Conservation (phyloP, 208 protist genomes). For the Wallacemonas sp. region DNA sequence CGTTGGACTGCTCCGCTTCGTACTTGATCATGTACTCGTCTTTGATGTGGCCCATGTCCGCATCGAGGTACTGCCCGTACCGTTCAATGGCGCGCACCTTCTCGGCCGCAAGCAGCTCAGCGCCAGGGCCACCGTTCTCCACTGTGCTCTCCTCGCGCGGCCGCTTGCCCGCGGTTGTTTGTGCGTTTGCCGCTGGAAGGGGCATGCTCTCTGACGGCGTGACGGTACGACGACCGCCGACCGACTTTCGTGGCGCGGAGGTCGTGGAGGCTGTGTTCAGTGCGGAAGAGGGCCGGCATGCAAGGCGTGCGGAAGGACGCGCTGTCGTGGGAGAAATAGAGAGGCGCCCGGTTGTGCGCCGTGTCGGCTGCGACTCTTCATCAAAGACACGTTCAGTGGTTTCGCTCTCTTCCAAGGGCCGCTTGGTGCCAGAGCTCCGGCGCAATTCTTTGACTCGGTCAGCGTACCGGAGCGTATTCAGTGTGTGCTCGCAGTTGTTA, state of each 20-base stretch:
- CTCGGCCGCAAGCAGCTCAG: conserved; percentile 28
- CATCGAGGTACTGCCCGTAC: conserved; percentile 44
- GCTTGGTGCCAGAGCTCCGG: conserved; percentile 34
- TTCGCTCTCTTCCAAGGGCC: conserved; percentile 29
- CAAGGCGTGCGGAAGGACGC: conserved; percentile 18
- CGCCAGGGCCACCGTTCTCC: neutral
- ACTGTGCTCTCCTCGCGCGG: conserved; percentile 5
- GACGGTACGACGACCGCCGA: neutral
- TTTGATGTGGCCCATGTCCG: conserved; percentile 60
- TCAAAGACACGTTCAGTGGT: conserved; percentile 2
- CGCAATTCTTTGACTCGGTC: conserved; percentile 92
- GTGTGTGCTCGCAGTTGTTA: conserved; percentile 78
- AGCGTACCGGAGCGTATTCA: conserved; percentile 84
- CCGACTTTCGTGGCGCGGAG: conserved; percentile 6
- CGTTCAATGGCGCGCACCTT: conserved; percentile 31
- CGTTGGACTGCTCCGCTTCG: conserved; percentile 43
- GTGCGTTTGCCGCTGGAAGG: too few species aligned
- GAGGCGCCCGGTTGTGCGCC: conserved; percentile 22
- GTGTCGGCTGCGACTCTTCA: conserved; percentile 9
- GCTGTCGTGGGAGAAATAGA: conserved; percentile 28
- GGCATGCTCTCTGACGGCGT: neutral
- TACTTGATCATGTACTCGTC: conserved; percentile 65
- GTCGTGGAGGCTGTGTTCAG: conserved; percentile 11
- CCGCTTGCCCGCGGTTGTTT: neutral
- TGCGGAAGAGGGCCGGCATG: conserved; percentile 6